A percentile compares a stretch with the other conserved stretches of the same genome.
phyloP scores from a whole-genome alignment of 2,329 filamentous ascomycete genomes.

The Microascus cirrosus region DNA sequence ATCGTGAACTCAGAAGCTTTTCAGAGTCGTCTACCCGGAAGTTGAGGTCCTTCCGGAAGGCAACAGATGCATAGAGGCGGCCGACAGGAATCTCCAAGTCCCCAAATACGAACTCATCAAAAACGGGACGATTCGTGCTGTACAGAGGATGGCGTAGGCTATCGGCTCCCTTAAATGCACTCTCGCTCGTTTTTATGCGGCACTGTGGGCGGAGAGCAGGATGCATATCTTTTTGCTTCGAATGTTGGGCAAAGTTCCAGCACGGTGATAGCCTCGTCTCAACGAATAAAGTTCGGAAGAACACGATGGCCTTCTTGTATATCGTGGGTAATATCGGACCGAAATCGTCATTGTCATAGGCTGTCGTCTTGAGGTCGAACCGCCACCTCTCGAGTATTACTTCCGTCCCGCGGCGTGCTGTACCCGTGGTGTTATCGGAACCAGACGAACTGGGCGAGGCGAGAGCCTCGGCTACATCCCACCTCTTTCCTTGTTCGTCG shows the following conservation, averaged over 20 bases:
- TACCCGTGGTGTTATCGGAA: constrained; percentile 29
- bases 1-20: constrained; percentile 79
- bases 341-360: constrained; percentile 45
- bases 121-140: constrained; percentile 49
- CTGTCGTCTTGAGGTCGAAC: constrained; percentile 56
- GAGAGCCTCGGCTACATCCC: constrained; percentile 81
- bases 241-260: constrained; percentile 71
- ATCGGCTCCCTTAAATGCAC: constrained; percentile 48
- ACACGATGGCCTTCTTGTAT: constrained; percentile 94
- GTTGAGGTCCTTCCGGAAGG: constrained; percentile 78
- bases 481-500: constrained; percentile 82
- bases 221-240: constrained; percentile 59
- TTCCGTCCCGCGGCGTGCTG: constrained; percentile 46
- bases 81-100: constrained; percentile 81
- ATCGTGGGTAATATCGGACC: constrained; percentile 64
- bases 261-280: constrained; percentile 73
- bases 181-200: constrained; percentile 58
- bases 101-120: constrained; percentile 70
- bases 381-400: constrained; percentile 87
- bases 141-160: constrained; percentile 60
- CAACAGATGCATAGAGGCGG: constrained; percentile 68
- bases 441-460: constrained; percentile 47
- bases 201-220: constrained; percentile 64
- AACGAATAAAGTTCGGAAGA: constrained; percentile 82
- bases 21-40: constrained; percentile 90